phyloP scores from a whole-genome alignment of 2,329 filamentous ascomycete species.

The Arthrinium phaeospermum region DNA sequence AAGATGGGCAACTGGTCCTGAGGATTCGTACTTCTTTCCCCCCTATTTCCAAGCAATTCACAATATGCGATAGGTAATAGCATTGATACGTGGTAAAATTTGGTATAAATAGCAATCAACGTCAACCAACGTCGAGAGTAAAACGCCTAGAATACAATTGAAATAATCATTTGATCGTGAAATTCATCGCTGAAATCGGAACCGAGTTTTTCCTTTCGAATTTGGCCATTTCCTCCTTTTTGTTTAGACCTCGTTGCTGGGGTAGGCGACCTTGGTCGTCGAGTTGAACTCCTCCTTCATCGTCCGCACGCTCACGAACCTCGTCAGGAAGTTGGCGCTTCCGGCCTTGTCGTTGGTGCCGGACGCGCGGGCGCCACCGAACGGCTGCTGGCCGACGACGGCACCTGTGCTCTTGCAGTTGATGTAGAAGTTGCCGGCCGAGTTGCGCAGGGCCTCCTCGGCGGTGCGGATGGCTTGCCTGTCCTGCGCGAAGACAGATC shows the following conservation, averaged over 20 bases:
- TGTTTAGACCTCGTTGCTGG: conserved; percentile 68
- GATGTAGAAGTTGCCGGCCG: conserved; percentile 85
- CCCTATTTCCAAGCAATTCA: not conserved
- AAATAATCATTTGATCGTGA: not conserved
- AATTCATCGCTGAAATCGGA: conserved; percentile 3
- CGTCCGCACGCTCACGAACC: conserved; percentile 70
- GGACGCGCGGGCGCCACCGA: conserved; percentile 70
- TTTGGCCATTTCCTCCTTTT: not conserved
- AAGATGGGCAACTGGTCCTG: not conserved
- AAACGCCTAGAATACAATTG: not conserved
- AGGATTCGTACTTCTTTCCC: not conserved
- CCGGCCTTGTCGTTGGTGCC: conserved; percentile 79
- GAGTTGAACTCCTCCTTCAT: conserved; percentile 78
- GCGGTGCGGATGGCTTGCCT: conserved; percentile 69
- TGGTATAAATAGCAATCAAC: not conserved
- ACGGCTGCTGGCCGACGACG: conserved; percentile 75
- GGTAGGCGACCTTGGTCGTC: conserved; percentile 68
- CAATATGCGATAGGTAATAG: not conserved
- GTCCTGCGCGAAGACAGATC: conserved; percentile 76
- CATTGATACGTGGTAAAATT: not conserved
- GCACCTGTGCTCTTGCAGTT: conserved; percentile 83
- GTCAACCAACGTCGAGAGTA: not conserved
- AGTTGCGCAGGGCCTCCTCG: conserved; percentile 73
- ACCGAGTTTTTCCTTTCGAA: not conserved
- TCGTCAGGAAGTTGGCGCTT: conserved; percentile 64